Conservation (phyloP, 2,329 filamentous ascomycete species). For the Colletotrichum neosansevieriae region DNA sequence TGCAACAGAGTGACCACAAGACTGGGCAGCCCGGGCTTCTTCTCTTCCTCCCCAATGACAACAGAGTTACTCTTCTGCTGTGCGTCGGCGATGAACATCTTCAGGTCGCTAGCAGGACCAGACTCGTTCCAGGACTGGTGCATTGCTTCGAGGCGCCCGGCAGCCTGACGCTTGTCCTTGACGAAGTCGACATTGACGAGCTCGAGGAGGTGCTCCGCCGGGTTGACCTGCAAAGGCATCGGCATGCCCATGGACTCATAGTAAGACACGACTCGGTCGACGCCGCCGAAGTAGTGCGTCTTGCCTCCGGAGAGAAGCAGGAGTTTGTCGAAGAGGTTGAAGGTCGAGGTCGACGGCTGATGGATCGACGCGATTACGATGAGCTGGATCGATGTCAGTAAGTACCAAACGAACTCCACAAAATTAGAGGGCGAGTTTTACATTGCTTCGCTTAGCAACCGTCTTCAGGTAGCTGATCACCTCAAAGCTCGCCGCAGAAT, state of each 20-base stretch:
- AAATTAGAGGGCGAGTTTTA: conserved; percentile 50
- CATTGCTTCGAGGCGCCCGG: conserved; percentile 64
- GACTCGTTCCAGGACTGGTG: conserved; percentile 69
- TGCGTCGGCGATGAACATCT: conserved; percentile 34
- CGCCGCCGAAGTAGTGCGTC: conserved; percentile 79
- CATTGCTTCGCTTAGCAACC: conserved; percentile 75
- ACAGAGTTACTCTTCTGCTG: conserved; percentile 43
- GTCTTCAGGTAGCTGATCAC: conserved; percentile 79
- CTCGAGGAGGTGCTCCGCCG: conserved; percentile 84
- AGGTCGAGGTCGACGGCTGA: conserved; percentile 84
- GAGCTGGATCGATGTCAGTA: conserved; percentile 58
- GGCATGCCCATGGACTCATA: conserved; percentile 71
- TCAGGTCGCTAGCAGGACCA: conserved; percentile 37
- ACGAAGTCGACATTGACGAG: conserved; percentile 83
- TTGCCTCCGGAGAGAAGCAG: conserved; percentile 78
- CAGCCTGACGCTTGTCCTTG: conserved; percentile 58
- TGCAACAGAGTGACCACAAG: conserved; percentile 77
- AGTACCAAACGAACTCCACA: neutral
- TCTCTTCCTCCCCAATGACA: conserved; percentile 46
- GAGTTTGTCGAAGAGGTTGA: conserved; percentile 84
- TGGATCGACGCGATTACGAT: conserved; percentile 87
- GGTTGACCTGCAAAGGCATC: conserved; percentile 79
- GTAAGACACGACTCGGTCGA: conserved; percentile 69
- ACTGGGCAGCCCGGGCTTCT: conserved; percentile 58
- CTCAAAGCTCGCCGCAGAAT: conserved; percentile 81